Base-by-base conservation (phyloP, 129 eudicot species). In the Tagetes patula region DNA sequence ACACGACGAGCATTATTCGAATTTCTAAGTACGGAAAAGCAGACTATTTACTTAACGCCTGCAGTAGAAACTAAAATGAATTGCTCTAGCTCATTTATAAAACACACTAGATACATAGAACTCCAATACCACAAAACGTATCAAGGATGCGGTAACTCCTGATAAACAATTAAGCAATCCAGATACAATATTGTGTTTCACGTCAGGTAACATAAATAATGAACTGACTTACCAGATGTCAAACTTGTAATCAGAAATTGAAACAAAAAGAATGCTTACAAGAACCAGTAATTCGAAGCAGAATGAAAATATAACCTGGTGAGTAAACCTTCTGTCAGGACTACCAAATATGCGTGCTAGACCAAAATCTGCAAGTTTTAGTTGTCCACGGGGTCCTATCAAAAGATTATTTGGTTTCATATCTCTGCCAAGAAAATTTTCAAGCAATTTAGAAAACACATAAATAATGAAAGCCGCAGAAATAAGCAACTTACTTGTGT, bases 361-460 rank as follows among this genome's bases (percentile, higher is more conserved):
- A 67, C 99, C 99, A 82, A 94, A 94, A 85, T 94, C 99, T 56
- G 97, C 99, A 62, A 94, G 89, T 72, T 94, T 94, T 72, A 94
- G 88, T 75, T 94, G 96, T 71, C 99, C 99, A 33, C 81, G 77
- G 67, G 97, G 82, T 72, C 96, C 99, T 62, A 94, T 86, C 80
- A 94, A 80, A 82, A 94, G 82, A 80, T 94, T 94, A 85, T 94
- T 94, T 47, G 99, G 99, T 83, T 94, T 94, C 99, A 94, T 94
- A 83, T 94, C 99, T 85, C 99, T 94, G 84, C 5, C 53, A 60
- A 36, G 48, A 75, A 53, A 43, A 65, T 36, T 31, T 79, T 58
- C 12, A 32, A 20, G 62, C 39, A 56, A 34, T 65, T 31, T 52
- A 77, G 64, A 56, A 74, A 61, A 65, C 32, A 31, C 61, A n/a